Base-by-base conservation (phyloP, 495 filamentous ascomycete genomes). In the Trichoderma reesei region DNA sequence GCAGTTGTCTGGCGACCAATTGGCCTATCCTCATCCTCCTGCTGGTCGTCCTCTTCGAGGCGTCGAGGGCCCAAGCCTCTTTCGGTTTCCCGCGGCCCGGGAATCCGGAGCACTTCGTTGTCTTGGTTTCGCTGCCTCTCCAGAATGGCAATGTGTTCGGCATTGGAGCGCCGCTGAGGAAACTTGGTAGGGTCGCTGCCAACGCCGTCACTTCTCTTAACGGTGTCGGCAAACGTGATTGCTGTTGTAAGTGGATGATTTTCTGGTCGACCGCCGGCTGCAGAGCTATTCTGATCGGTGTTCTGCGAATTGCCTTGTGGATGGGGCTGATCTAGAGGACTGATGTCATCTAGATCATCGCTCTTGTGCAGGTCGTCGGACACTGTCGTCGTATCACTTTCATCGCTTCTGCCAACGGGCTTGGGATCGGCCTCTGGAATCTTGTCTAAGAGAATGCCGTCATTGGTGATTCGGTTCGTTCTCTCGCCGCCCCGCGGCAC, bases 31-130 rank as follows among this genome's bases (percentile, higher is more conserved):
- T 74, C 72, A n/a, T 59, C 65, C 20, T 66, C 54, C 10, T 51
- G 51, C 5, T 63, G 33, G 34, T 41, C 61, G 8, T 26, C 20
- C 3, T 78, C 80, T 34, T 80, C 77, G 16, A 93, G 73, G 5
- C 81, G 76, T 66, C 87, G 72, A 0, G 91, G 91, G 4, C 86
- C 76, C 26, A 88, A 81, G 34, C 92, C 92, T 31, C 82, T 83
- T 65, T 97, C 92, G 64, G 88, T 91, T 67, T 95, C 92, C 68
- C 90, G 80, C 3, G 92, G 92, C 51, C 90, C 90, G 0, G 92
- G 92, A 65, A 97, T 96, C 26, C 90, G 86, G 36, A 96, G 73
- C 1, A 89, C 84, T 14, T 83, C 82, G 68, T 84, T 86, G 66
- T 88, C 86, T 64, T 87, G 88, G 61, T 88, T 87, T n/a, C 90